Base-by-base conservation (phyloP, 257 asterid species). In the Nicotiana tabacum region DNA sequence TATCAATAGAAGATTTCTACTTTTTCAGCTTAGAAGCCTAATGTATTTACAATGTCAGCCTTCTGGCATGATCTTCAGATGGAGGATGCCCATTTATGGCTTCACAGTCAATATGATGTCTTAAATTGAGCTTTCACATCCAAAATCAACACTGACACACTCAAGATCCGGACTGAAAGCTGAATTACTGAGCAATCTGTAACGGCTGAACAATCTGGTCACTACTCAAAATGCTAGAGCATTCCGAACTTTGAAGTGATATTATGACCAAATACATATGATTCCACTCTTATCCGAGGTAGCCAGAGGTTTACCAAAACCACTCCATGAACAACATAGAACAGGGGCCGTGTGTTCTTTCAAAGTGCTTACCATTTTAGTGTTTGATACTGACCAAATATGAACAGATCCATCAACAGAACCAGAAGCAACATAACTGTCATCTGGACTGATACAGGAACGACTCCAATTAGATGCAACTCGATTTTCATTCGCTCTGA, bases 391-490 rank as follows among this genome's bases (percentile, higher is more conserved):
- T 0, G 98, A 96, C 98, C 99, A 96, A 37, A 96, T 83, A 79
- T 92, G 91, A 39, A 96, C 93, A 1, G 97, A 89, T 67, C 99
- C 99, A 89, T 96, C 98, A 3, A 81, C 90, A 33, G 97, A 94
- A 81, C 98, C 98, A 76, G 94, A 95, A n/a, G 98, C 92, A 11
- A 94, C 97, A 82, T 92, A 90, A 78, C 92, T 87, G 32, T 94
- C 98, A 79, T 96, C 98, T 1, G 99, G 91, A 79, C 99, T 94
- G 27, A 96, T 85, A 81, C 98, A 96, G 1, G 98, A 94, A 64
- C 98, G 82, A 86, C 99, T 96, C 99, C 99, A 96, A 51, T 93
- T 94, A 12, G 97, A 85, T 13, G 98, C 97, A 51, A 93, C 93
- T 82, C 94, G 86, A 70, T 82, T 90, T 18, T 92, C 97, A 39